Conservation (phyloP, 2,329 filamentous ascomycete species). For the Nemania sp. region DNA sequence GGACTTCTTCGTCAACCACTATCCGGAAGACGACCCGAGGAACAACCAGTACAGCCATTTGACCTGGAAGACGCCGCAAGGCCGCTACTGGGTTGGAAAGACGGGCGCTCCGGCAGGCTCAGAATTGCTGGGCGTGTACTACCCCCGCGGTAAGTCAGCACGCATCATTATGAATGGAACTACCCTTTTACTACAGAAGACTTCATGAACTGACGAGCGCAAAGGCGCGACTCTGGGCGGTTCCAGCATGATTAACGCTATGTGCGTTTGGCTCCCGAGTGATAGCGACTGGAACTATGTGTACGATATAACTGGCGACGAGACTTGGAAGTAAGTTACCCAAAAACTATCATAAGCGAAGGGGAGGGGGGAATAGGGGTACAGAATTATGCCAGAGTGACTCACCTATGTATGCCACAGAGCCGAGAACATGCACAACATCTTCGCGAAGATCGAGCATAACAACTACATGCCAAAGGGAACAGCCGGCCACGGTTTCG, state of each 20-base stretch:
- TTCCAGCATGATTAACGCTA: constrained; percentile 32
- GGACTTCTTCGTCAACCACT: constrained; percentile 60
- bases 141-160: constrained; percentile 32
- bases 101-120: constrained; percentile 32
- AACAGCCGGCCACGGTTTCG: constrained; percentile 27
- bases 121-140: constrained; percentile 33
- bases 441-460: constrained; percentile 26
- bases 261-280: constrained; percentile 25
- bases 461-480: constrained; percentile 29
- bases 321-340: constrained; percentile 27
- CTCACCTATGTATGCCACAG: constrained; percentile 2
- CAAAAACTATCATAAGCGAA: not conserved
- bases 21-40: constrained; percentile 51
- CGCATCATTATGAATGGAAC: not conserved
- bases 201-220: not conserved
- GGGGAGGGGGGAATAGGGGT: no score
- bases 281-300: constrained; percentile 33
- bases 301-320: constrained; percentile 28
- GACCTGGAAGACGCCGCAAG: constrained; percentile 26
- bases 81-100: constrained; percentile 21
- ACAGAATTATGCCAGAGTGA: not conserved
- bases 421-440: constrained; percentile 25
- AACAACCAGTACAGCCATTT: constrained; percentile 42
- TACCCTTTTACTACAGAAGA: not conserved
- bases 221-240: constrained; percentile 33